These are phyloP conservation scores for Didymella pomorum DNA, from an alignment of 2,329 filamentous ascomycete species.

Conservation along the genomic window DNA sequence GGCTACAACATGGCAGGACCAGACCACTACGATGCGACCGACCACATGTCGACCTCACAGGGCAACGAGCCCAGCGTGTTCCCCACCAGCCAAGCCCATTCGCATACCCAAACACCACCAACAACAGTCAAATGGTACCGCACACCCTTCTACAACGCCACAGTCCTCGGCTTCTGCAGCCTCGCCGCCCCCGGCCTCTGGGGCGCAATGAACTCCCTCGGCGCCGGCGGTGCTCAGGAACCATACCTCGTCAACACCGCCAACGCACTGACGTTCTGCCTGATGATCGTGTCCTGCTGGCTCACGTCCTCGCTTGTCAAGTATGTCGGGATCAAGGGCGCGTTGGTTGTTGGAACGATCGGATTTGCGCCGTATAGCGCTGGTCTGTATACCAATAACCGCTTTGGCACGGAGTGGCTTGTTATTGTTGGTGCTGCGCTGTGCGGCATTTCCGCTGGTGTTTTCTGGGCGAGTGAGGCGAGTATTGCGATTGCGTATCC, in stretches of 20 bases:
- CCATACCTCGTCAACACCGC: slow-evolving; percentile 29
- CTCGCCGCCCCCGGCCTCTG: slow-evolving; percentile 60
- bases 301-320: slow-evolving; percentile 22
- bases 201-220: slow-evolving; percentile 30
- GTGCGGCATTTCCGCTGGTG: slow-evolving; percentile 24
- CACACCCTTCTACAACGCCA: slow-evolving; percentile 74
- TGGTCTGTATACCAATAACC: slow-evolving; percentile 26
- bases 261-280: slow-evolving; percentile 24
- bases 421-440: slow-evolving; percentile 23
- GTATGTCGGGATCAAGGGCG: slow-evolving; percentile 23
- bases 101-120: not conserved
- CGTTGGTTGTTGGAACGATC: slow-evolving; percentile 23
- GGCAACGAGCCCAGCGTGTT: slow-evolving; percentile 3
- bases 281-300: slow-evolving; percentile 26
- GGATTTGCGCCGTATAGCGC: slow-evolving; percentile 27
- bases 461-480: slow-evolving; percentile 28
- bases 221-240: slow-evolving; percentile 26
- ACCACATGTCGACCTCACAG: not conserved
- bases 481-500: slow-evolving; percentile 25
- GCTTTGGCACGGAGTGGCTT: slow-evolving; percentile 27
- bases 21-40: not conserved
- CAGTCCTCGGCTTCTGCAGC: slow-evolving; percentile 73
- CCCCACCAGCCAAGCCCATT: not conserved
- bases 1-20: not conserved
- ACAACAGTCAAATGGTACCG: slow-evolving; percentile 71